Evolutionary conservation across 805 yeast genomes (phyloP).

Genomic region (Candida adriatica): DNA sequence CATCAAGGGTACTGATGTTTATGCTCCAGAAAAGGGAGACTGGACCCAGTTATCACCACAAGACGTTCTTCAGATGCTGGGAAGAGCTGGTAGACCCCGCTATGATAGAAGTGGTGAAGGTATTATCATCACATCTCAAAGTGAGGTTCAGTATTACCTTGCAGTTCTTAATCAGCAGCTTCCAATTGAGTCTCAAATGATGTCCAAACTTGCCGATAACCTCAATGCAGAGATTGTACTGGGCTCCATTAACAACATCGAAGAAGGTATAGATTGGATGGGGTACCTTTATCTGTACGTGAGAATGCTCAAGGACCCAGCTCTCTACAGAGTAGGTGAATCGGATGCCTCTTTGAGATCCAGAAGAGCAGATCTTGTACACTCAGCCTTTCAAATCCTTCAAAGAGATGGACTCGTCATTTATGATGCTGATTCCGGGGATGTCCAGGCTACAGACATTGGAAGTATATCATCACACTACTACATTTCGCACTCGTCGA

Average conservation of each 20-base stretch:
- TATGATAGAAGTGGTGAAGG: conserved; percentile 93
- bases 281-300: conserved; percentile 72
- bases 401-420: conserved; percentile 48
- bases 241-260: conserved; percentile 53
- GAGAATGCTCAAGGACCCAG: conserved; percentile 70
- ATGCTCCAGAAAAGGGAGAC: conserved; percentile 81
- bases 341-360: conserved; percentile 44
- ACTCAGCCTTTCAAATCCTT: conserved; percentile 65
- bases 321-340: conserved; percentile 66
- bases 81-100: conserved; percentile 96
- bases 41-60: conserved; percentile 95
- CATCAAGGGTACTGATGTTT: conserved; percentile 88
- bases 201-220: conserved; percentile 61
- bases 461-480: conserved; percentile 85
- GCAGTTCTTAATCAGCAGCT: conserved; percentile 87
- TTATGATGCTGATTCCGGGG: conserved; percentile 47
- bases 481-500: conserved; percentile 72
- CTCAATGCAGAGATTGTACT: conserved; percentile 82
- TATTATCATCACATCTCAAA: conserved; percentile 80
- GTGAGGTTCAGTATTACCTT: conserved; percentile 79
- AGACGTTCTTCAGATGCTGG: conserved; percentile 94
- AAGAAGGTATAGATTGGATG: conserved; percentile 77
- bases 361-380: conserved; percentile 61
- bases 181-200: conserved; percentile 86
- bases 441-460: conserved; percentile 52